phyloP scores from a whole-genome alignment of 495 filamentous ascomycete species.

The Penicillium fimorum region DNA sequence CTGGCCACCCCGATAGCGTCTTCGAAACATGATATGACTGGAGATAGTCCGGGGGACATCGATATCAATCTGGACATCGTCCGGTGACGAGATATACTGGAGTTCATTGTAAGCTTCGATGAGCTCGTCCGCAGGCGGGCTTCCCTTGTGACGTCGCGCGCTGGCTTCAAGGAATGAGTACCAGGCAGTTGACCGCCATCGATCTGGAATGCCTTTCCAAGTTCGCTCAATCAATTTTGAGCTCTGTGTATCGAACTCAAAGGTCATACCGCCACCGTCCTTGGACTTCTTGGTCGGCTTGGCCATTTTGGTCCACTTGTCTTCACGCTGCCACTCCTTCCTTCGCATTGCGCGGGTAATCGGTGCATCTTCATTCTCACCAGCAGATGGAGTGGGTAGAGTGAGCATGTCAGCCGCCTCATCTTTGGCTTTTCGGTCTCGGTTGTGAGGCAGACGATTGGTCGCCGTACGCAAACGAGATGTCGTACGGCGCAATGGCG shows the following conservation, averaged over 20 bases:
- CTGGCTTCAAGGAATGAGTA: slow-evolving; percentile 86
- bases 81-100: slow-evolving; percentile 69
- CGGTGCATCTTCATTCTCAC: slow-evolving; percentile 52
- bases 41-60: slow-evolving; percentile 96
- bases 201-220: slow-evolving; percentile 98
- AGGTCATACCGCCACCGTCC: slow-evolving; percentile 78
- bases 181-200: slow-evolving; percentile 93
- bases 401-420: slow-evolving; percentile 91
- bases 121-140: slow-evolving; percentile 67
- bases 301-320: slow-evolving; percentile 98
- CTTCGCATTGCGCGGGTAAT: slow-evolving; percentile 60
- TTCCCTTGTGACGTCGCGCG: slow-evolving; percentile 61
- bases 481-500: slow-evolving; percentile 38
- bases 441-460: slow-evolving; percentile 74
- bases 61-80: slow-evolving; percentile 96
- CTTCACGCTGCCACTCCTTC: slow-evolving; percentile 80
- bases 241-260: slow-evolving; percentile 82
- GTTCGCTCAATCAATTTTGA: slow-evolving; percentile 85
- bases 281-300: slow-evolving; percentile 54
- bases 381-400: slow-evolving; percentile 63
- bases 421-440: slow-evolving; percentile 70
- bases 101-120: slow-evolving; percentile 66
- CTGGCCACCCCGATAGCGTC: slow-evolving; percentile 87
- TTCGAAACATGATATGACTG: slow-evolving; percentile 96
- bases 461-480: slow-evolving; percentile 60